Conservation (phyloP, 1,284 basidiomycete genomes). For the Takashimella koratensis region DNA sequence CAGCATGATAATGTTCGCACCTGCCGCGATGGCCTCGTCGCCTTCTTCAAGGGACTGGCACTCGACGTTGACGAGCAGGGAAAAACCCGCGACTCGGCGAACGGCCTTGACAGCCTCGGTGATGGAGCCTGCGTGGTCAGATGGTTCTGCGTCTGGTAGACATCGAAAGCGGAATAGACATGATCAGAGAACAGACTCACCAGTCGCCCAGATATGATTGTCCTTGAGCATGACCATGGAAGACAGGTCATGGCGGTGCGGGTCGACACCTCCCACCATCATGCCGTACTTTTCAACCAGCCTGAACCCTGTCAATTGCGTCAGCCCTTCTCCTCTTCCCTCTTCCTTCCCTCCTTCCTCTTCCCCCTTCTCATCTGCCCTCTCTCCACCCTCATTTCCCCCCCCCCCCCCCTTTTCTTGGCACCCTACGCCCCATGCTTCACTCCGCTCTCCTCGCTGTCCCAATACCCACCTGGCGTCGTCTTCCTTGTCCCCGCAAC, state of each 20-base stretch:
- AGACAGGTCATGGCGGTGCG: conserved; percentile 93
- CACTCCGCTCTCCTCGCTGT: no score
- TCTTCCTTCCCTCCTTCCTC: no score
- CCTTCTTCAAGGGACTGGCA: conserved; percentile 85
- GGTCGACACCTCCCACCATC: conserved; percentile 94
- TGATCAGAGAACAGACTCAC: conserved; percentile 51
- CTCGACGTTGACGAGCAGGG: conserved; percentile 89
- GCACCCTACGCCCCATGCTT: no score
- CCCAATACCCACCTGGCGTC: conserved; percentile 69
- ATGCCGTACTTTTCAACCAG: conserved; percentile 99
- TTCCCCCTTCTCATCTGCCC: no score
- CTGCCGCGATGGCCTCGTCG: conserved; percentile 90
- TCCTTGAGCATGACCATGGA: conserved; percentile 99
- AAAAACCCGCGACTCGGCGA: conserved; percentile 86
- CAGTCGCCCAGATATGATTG: conserved; percentile 97
- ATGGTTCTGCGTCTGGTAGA: neutral
- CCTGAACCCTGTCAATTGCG: conserved; percentile 83
- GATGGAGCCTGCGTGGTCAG: conserved; percentile 64
- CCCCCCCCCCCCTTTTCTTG: no score
- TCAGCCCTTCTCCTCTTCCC: conserved; percentile 1
- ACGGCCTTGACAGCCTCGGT: conserved; percentile 80
- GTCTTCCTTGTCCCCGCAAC: conserved; percentile 97
- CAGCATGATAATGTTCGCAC: conserved; percentile 96
- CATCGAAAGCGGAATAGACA: neutral
- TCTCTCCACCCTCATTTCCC: no score